phyloP scores from a whole-genome alignment of 1,284 basidiomycete species.

The Termitomyces sp. region DNA sequence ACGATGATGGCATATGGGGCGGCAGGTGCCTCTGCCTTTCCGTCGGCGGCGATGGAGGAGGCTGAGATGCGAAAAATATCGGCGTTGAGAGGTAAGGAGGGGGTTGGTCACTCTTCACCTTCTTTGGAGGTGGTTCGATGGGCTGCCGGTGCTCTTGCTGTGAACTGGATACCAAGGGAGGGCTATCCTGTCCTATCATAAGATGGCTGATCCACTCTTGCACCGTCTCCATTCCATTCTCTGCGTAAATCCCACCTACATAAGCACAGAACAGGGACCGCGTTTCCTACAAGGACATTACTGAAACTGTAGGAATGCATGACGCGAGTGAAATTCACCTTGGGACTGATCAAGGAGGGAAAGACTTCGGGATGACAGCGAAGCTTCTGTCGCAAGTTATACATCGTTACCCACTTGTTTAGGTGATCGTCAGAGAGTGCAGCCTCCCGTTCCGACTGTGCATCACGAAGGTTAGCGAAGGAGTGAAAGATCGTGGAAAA shows the following conservation, averaged over 20 bases:
- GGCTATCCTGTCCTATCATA: constrained; percentile 36
- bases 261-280: constrained; percentile 58
- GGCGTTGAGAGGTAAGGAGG: constrained; percentile 20
- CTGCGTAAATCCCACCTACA: constrained; percentile 57
- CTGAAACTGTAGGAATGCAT: background rate
- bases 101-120: constrained; percentile 31
- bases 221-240: constrained; percentile 48
- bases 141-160: constrained; percentile 19
- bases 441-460: constrained; percentile 33
- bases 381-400: constrained; percentile 53
- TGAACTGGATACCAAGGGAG: constrained; percentile 14
- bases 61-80: constrained; percentile 31
- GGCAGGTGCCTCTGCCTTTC: constrained; percentile 12
- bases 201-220: constrained; percentile 56
- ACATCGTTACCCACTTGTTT: constrained; percentile 54
- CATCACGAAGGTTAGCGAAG: background rate
- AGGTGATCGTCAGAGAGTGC: constrained; percentile 44
- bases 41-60: constrained; percentile 26
- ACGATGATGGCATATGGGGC: constrained; percentile 12
- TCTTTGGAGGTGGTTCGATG: constrained; percentile 32
- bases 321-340: constrained; percentile 38
- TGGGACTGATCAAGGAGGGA: constrained; percentile 34
- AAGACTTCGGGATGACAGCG: constrained; percentile 46
- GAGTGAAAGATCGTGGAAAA: background rate
- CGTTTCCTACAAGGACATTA: constrained; percentile 42